Evolutionary conservation across 495 filamentous ascomycete species (phyloP), one percentile per base, ranked within the genome.

Genomic region (Aspergillus sparsus): DNA sequence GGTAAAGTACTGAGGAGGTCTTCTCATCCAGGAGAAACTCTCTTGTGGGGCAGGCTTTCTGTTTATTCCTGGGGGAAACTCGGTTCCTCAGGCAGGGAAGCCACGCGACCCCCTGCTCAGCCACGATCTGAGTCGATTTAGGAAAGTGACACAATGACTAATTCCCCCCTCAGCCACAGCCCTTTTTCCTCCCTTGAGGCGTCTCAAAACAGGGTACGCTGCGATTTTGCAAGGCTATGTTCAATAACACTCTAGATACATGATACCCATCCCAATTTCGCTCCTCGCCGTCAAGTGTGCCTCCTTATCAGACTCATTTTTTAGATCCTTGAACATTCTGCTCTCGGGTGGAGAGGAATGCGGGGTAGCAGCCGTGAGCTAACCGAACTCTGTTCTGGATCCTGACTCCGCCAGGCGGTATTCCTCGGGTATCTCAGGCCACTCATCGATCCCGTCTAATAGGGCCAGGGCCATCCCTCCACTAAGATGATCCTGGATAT

Each of bases 401-500:
- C 13, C 42, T 9, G 45, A 9, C 36, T 18, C 33, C 31, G n/a
- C 41, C 42, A 18, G 37, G 50, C 57, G 56, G 57, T 75, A 77
- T 27, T 61, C 63, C 47, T 62, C 53, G 0, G 73, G 71, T 11
- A 77, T 56, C 16, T 62, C 60, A 12, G 83, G 84, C 82, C 82
- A 86, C 11, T 64, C 70, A 60, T 88, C 83, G 31, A 83, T 69
- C 0, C 83, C 84, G 68, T 88, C 84, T 55, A 83, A 66, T 27
- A 87, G 73, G 0, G 74, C 76, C 68, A 86, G 58, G 0, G 70
- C 72, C 82, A 87, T 86, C 6, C 84, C 84, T 1, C 82, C 83
- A 57, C 68, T 68, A 39, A 83, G 64, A 73, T 87, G 84, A 16
- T 76, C 74, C 70, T 84, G 75, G 39, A 86, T 81, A 68, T 88